A percentile compares a stretch with the other conserved stretches of the same genome.
These are phyloP conservation scores for Sarocladiaceae sp. DNA, from an alignment of 2,329 filamentous ascomycete species.

Conservation along the genomic window DNA sequence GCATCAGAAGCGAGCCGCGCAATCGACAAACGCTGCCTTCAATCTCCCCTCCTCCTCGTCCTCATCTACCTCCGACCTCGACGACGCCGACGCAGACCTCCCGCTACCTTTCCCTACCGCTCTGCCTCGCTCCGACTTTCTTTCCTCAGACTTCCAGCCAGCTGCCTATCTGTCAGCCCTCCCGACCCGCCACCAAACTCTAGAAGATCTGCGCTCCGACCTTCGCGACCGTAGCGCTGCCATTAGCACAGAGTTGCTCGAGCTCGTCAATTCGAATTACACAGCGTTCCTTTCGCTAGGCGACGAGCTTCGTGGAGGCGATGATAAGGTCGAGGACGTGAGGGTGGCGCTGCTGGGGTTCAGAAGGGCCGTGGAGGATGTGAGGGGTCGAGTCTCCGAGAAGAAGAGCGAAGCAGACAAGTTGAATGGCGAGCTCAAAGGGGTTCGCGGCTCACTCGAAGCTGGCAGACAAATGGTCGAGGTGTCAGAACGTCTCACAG, in stretches of 20 bases:
- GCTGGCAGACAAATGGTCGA: conserved; percentile 60
- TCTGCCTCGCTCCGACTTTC: conserved; percentile 78
- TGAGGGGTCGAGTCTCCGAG: conserved; percentile 62
- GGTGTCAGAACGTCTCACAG: conserved; percentile 56
- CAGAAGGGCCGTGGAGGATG: conserved; percentile 71
- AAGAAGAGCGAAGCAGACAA: conserved; percentile 59
- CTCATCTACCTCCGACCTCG: conserved; percentile 27
- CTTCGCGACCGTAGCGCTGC: conserved; percentile 74
- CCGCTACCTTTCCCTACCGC: conserved; percentile 85
- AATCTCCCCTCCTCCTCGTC: conserved; percentile 21
- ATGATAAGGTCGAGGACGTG: conserved; percentile 87
- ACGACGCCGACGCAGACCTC: conserved; percentile 43
- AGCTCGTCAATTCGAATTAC: conserved; percentile 94
- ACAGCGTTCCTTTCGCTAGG: conserved; percentile 85
- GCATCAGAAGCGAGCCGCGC: conserved; percentile 9
- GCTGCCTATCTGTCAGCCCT: conserved; percentile 76
- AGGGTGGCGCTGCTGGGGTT: conserved; percentile 85
- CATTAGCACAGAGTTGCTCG: conserved; percentile 81
- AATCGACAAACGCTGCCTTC: conserved; percentile 16
- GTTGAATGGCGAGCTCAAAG: conserved; percentile 62
- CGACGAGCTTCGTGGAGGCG: conserved; percentile 75
- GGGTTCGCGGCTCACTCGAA: conserved; percentile 61
- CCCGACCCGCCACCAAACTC: conserved; percentile 85
- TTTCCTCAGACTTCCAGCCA: conserved; percentile 72
- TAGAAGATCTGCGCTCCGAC: conserved; percentile 87